phyloP scores from a whole-genome alignment of 495 filamentous ascomycete species.

The Talaromyces borbonicus region DNA sequence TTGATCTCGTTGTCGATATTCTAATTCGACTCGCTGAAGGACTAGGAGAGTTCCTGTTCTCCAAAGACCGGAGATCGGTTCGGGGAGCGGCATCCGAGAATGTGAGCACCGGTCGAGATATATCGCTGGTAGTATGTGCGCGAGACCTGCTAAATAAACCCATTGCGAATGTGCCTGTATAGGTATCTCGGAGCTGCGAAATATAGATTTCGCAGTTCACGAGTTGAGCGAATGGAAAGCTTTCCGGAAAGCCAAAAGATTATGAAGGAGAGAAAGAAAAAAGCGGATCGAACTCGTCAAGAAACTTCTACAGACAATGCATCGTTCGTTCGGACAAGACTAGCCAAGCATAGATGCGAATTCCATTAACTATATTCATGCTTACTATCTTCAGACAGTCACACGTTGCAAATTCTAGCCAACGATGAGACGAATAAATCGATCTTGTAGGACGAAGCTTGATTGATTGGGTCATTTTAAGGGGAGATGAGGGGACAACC shows the following conservation, averaged over 20 bases:
- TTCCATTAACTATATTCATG: too few relatives aligned
- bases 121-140: conserved; percentile 15
- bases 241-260: conserved; percentile 37
- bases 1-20: background rate
- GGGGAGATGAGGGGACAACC: too few relatives aligned
- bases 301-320: too few relatives aligned
- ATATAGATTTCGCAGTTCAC: background rate
- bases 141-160: conserved; percentile 24
- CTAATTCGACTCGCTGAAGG: background rate
- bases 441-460: too few relatives aligned
- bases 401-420: too few relatives aligned
- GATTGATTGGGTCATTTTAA: conserved; percentile 3
- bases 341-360: background rate
- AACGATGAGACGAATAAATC: too few relatives aligned
- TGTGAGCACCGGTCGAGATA: conserved; percentile 26
- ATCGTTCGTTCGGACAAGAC: too few relatives aligned
- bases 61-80: conserved; percentile 19
- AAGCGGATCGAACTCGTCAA: background rate
- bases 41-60: background rate
- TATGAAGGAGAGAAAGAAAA: conserved; percentile 10
- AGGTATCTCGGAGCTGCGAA: too few relatives aligned
- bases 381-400: too few relatives aligned
- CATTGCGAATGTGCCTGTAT: too few relatives aligned
- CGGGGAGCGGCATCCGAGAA: conserved; percentile 26
- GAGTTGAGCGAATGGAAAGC: conserved; percentile 34